Evolutionary conservation across 2,329 filamentous ascomycete species (phyloP), one percentile per base, ranked within the genome.

Genomic region (Cytospora paraplurivora): DNA sequence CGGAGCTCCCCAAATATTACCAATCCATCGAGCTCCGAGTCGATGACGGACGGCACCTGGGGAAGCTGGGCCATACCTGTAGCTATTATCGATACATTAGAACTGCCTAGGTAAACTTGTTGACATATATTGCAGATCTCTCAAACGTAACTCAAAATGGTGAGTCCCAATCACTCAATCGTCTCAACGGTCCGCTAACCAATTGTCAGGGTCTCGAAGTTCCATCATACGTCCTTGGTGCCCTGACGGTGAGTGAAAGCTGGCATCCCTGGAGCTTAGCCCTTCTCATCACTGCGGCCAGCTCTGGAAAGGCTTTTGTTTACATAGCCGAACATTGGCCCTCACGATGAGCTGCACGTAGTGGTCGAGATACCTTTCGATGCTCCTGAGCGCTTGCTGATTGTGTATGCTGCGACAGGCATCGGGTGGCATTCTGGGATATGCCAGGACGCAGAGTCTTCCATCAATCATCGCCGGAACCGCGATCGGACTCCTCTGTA

Each of bases 401-500:
- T 21, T 27, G 33, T 11, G 41, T 21, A 8, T 34, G n/a, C 56
- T 51, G 35, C 19, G 38, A 37, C n/a, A 63, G 56, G 92, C 93
- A 58, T 84, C 89, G 63, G 95, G 95, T 71, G 95, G 95, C 68
- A 89, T 91, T 65, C 90, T 91, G 73, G 95, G 95, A 73, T 99
- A 92, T 77, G 81, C 89, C 52, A 88, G 89, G 74, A 95, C 93
- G 0, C 86, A 92, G 64, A 98, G 93, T 32, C 76, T 97, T 56
- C 94, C 94, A 44, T 97, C 93, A 13, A 83, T 98, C 69, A 87
- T 86, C 13, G 95, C 95, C 15, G 95, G 95, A 59, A 81, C 92
- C 69, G 88, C 89, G 38, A 93, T 99, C 68, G 95, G 95, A 56
- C 69, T 82, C 15, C 74, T 87, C 19, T 87, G 83, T 86, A 78